Conservation (phyloP, 352 stramenopile species). For the Phytophthora chlamydospora region DNA sequence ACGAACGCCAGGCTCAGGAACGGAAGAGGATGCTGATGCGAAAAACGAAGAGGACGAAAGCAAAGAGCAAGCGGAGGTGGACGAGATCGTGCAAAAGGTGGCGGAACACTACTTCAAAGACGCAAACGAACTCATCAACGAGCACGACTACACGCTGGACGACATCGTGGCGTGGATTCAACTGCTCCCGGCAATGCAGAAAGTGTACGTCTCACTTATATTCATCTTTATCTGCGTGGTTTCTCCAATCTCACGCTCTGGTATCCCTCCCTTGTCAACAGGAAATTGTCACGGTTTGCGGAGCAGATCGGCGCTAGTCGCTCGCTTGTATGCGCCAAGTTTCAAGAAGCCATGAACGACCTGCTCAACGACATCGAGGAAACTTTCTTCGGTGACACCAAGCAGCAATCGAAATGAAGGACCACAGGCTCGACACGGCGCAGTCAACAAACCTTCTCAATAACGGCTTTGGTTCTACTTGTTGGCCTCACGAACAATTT, state of each 20-base stretch:
- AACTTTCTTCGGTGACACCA: conserved; percentile 55
- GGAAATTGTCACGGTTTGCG: conserved; percentile 81
- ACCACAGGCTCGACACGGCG: too few species aligned
- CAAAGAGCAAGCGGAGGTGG: conserved; percentile 75
- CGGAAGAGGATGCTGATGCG: conserved; percentile 32
- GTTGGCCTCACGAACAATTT: conserved; percentile 53
- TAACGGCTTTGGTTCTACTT: conserved; percentile 27
- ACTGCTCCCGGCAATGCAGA: conserved; percentile 80
- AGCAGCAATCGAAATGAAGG: conserved; percentile 51
- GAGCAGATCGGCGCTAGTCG: conserved; percentile 72
- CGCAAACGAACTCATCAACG: conserved; percentile 72
- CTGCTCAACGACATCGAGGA: conserved; percentile 79
- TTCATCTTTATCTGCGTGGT: neutral
- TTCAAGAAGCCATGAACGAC: conserved; percentile 76
- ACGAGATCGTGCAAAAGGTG: conserved; percentile 82
- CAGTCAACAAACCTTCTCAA: too few species aligned
- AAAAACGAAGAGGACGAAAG: conserved; percentile 48
- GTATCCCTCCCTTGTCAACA: conserved; percentile 20
- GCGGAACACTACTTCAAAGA: conserved; percentile 82
- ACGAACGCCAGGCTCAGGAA: conserved; percentile 11
- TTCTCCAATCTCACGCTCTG: conserved; percentile 5
- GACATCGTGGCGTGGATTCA: conserved; percentile 83
- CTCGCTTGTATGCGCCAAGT: conserved; percentile 66
- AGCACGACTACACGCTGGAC: conserved; percentile 71
- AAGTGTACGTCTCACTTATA: conserved; percentile 50